phyloP scores from a whole-genome alignment of 2,329 filamentous ascomycete species.

The Aspergillus tubingensis region DNA sequence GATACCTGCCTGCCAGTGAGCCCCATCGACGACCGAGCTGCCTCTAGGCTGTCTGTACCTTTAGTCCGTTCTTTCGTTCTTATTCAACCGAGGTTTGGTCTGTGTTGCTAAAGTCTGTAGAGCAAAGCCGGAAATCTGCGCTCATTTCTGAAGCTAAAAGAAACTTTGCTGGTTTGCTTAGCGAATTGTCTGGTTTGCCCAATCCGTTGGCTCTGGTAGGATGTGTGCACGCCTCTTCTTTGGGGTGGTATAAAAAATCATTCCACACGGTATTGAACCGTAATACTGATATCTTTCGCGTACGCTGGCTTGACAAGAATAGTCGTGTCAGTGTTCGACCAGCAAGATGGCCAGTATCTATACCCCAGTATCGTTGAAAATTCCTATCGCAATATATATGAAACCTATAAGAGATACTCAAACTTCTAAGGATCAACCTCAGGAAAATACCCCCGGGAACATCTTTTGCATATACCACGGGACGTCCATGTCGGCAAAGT shows the following conservation, averaged over 20 bases:
- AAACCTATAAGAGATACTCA: background rate
- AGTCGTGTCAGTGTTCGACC: background rate
- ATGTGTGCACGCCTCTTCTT: background rate
- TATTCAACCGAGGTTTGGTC: background rate
- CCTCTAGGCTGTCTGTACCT: slow-evolving; percentile 7
- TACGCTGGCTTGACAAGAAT: background rate
- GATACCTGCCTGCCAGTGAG: slow-evolving; percentile 1
- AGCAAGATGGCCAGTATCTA: background rate
- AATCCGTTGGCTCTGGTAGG: background rate
- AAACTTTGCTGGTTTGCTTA: background rate
- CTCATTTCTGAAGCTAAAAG: background rate
- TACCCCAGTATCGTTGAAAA: background rate
- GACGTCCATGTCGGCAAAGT: slow-evolving; percentile 15
- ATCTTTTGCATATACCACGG: slow-evolving; percentile 18
- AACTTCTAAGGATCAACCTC: background rate
- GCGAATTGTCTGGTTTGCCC: background rate
- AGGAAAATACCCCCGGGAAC: slow-evolving; percentile 15
- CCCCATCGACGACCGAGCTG: background rate
- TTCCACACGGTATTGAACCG: background rate
- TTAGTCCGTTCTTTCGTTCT: slow-evolving; percentile 1
- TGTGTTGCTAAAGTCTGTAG: slow-evolving; percentile 3
- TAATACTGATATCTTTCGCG: background rate
- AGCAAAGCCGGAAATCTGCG: slow-evolving; percentile 5
- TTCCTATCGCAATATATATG: background rate
- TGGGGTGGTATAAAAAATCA: background rate